Evolutionary conservation across 129 eudicot genomes (phyloP).

Genomic region (Oenanthe sinensis): DNA sequence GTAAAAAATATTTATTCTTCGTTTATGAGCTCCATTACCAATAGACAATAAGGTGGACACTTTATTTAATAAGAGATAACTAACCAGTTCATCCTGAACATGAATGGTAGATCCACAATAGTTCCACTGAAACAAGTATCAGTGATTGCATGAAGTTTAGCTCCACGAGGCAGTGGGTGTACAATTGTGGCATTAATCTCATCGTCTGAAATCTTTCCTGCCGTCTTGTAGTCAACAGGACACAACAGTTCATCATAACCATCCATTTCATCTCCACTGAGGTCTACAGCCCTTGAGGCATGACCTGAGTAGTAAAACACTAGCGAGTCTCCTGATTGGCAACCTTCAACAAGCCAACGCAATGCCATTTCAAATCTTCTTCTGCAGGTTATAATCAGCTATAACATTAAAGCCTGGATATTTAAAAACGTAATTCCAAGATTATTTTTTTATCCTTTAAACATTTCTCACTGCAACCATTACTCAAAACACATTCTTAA

Average conservation of each 20-base stretch:
- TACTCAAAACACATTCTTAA: not conserved
- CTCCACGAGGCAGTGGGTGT: constrained; percentile 63
- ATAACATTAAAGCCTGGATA: not conserved
- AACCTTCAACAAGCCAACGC: constrained; percentile 57
- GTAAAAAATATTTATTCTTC: not conserved
- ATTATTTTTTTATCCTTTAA: not conserved
- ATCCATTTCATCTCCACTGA: constrained; percentile 54
- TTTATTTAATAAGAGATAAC: constrained; percentile 8
- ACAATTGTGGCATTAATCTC: constrained; percentile 60
- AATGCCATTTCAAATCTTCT: constrained; percentile 40
- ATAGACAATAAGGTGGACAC: not conserved
- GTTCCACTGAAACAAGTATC: constrained; percentile 79
- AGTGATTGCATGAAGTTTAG: constrained; percentile 52
- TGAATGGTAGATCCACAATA: constrained; percentile 47
- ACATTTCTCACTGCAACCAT: not conserved
- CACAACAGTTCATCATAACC: constrained; percentile 61
- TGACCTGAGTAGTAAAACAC: constrained; percentile 80
- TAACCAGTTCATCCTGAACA: constrained; percentile 47
- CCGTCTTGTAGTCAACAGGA: constrained; percentile 57
- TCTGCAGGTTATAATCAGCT: constrained; percentile 20
- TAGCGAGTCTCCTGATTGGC: constrained; percentile 66
- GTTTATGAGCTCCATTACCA: not conserved
- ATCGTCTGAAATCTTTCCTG: constrained; percentile 70
- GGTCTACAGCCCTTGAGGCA: constrained; percentile 45
- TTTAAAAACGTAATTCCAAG: not conserved